Evolutionary conservation across 225 moss, liverwort and hornwort species (phyloP).

Genomic region (Straminergon stramineum): DNA sequence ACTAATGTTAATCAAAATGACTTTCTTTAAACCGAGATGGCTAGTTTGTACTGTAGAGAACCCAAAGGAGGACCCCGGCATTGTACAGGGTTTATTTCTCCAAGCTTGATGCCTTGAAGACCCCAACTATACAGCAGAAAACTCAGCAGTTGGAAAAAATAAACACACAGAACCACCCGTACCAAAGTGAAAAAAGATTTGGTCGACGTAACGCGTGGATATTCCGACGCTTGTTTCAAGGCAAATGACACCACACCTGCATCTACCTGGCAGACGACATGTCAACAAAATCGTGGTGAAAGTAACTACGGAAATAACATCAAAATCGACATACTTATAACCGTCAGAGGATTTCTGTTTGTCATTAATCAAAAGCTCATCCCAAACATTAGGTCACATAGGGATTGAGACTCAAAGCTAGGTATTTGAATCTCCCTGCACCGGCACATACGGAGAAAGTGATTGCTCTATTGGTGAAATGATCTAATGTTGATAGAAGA

Average conservation of each 20-base stretch:
- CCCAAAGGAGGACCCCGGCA: not conserved
- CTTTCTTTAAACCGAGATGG: not conserved
- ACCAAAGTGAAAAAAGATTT: constrained; percentile 79
- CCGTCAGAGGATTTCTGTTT: not conserved
- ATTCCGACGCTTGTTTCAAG: constrained; percentile 64
- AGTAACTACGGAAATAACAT: not conserved
- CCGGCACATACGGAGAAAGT: not conserved
- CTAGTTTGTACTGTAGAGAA: not conserved
- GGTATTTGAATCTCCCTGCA: not conserved
- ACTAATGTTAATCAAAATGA: not conserved
- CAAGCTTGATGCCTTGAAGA: not conserved
- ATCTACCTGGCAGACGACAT: constrained; percentile 60
- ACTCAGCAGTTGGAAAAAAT: not conserved
- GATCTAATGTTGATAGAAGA: not conserved
- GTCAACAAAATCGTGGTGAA: not conserved
- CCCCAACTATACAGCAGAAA: not conserved
- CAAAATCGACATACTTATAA: not conserved
- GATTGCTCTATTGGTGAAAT: not conserved
- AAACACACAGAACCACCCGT: not conserved
- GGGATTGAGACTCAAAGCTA: not conserved
- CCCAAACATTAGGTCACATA: not conserved
- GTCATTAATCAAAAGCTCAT: not conserved
- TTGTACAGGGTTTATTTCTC: not conserved
- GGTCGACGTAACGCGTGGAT: constrained; percentile 62
- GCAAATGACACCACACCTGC: constrained; percentile 76